Evolutionary conservation across 352 stramenopile species (phyloP).

Genomic region (Phytophthora brassicae): DNA sequence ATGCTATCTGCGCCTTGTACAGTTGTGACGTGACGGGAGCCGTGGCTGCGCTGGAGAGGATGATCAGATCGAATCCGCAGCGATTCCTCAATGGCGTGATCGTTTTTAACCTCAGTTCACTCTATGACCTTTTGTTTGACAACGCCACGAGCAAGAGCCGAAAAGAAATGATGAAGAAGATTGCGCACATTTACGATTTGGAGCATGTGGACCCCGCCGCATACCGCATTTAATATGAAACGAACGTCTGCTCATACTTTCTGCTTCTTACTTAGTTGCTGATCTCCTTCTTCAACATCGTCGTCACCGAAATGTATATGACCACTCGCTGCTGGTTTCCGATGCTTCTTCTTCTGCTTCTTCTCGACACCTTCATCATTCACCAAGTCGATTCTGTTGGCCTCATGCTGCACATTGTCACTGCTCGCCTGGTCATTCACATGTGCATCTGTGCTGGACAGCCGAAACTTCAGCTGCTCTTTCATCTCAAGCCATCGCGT

Average conservation of each 20-base stretch:
- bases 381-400: not conserved
- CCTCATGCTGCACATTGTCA: not conserved
- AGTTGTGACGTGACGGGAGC: slow-evolving; percentile 78
- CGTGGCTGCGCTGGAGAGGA: slow-evolving; percentile 65
- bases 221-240: slow-evolving; percentile 64
- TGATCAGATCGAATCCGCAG: slow-evolving; percentile 67
- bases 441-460: slow-evolving; percentile 14
- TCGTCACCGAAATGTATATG: slow-evolving; percentile 52
- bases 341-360: slow-evolving; percentile 26
- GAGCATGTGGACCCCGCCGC: slow-evolving; percentile 69
- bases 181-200: slow-evolving; percentile 71
- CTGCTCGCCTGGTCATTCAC: not conserved
- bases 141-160: slow-evolving; percentile 72
- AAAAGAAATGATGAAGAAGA: slow-evolving; percentile 86
- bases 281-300: slow-evolving; percentile 19
- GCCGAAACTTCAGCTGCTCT: slow-evolving; percentile 55
- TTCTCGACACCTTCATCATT: slow-evolving; percentile 1
- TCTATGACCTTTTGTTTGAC: slow-evolving; percentile 81
- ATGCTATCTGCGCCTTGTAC: slow-evolving; percentile 79
- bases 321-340: slow-evolving; percentile 10
- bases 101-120: slow-evolving; percentile 81
- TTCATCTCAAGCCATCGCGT: slow-evolving; percentile 61
- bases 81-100: slow-evolving; percentile 72
- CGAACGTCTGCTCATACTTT: slow-evolving; percentile 17
- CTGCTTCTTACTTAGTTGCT: slow-evolving; percentile 25